A percentile compares a stretch with the other conserved stretches of the same genome.
Evolutionary conservation across 2,329 filamentous ascomycete genomes (phyloP).

Genomic region (Geosmithia flava): DNA sequence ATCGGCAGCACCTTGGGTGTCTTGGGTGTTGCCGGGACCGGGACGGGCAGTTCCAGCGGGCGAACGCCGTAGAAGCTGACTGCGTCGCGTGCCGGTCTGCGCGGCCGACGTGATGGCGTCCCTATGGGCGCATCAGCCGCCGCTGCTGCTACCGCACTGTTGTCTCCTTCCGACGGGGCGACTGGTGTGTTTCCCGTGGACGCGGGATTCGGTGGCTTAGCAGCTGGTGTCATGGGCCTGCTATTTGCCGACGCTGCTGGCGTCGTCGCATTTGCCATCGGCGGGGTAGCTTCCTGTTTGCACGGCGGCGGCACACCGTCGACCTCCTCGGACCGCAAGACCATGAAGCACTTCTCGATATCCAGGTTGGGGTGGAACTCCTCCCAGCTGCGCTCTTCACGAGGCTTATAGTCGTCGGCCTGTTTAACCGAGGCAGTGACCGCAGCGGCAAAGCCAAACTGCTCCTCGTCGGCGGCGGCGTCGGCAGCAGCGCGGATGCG

Average conservation of each 20-base stretch:
- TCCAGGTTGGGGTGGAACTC: conserved; percentile 95
- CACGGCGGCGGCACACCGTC: conserved; percentile 47
- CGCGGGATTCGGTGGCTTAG: conserved; percentile 26
- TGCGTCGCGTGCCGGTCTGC: conserved; percentile 36
- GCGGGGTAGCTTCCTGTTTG: conserved; percentile 12
- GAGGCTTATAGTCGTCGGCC: conserved; percentile 90
- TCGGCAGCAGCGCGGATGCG: conserved; percentile 39
- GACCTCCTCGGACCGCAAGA: conserved; percentile 74
- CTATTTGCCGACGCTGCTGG: conserved; percentile 8
- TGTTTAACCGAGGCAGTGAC: conserved; percentile 80
- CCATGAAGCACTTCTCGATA: conserved; percentile 66
- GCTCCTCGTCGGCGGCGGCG: conserved; percentile 42
- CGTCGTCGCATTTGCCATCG: conserved; percentile 4
- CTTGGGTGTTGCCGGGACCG: conserved; percentile 29
- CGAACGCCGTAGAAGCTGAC: conserved; percentile 40
- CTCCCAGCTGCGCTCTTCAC: conserved; percentile 94
- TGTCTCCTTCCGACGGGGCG: conserved; percentile 16
- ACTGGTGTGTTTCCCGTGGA: conserved; percentile 30
- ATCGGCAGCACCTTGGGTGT: conserved; percentile 60
- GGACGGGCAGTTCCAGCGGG: conserved; percentile 19
- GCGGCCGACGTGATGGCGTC: conserved; percentile 20
- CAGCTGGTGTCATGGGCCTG: conserved; percentile 32
- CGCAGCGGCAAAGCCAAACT: conserved; percentile 79
- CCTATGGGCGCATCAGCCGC: conserved; percentile 7
- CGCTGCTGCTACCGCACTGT: conserved; percentile 16